Evolutionary conservation across 192 early-diverging fungal species (phyloP), one percentile per base, ranked within the genome.

Genomic region (Dispira simplex): DNA sequence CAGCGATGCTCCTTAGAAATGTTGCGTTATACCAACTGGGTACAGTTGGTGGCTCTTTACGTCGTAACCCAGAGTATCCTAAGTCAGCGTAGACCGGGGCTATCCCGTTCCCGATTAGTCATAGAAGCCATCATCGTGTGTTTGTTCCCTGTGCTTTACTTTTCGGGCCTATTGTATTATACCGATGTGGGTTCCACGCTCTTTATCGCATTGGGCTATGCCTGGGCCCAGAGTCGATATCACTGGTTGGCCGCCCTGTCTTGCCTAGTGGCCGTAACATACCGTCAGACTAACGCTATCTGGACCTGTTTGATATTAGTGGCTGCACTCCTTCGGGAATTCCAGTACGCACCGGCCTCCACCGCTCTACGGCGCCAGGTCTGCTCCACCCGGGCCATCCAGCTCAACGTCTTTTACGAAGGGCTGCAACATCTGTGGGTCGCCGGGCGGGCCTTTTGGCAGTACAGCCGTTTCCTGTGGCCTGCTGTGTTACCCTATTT

Each of bases 281-380:
- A 92, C 71, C 79, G 95, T 12, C 95, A 98, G 69, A 98, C 93
- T 26, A 98, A 98, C 69, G 83, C 86, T 18, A 76, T 95, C 0
- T 98, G 95, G 95, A 70, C 87, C 11, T 70, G 74, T 18, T 89
- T 95, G 66, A 77, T 86, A 25, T 71, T 67, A 44, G 32, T 43
- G 20, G 45, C 67, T 14, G 76, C 71, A 0, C 65, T 48, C 9
- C 45, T 74, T 53, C 52, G 48, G 8, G 48, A 63, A 59, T 46
- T 77, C 18, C 62, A 44, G 20, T n/a, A n/a, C 14, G 13, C 32
- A 1, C 44, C 49, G 6, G 62, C 43, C 8, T 48, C 65, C 49
- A 62, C 46, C 16, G 62, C 20, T 10, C 27, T 27, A 32, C 56
- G 56, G 27, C 21, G 10, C 56, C 56, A 39, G 9, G 8, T 58